phyloP scores from a whole-genome alignment of 192 early-diverging fungal species.

The Coemansia sp. region DNA sequence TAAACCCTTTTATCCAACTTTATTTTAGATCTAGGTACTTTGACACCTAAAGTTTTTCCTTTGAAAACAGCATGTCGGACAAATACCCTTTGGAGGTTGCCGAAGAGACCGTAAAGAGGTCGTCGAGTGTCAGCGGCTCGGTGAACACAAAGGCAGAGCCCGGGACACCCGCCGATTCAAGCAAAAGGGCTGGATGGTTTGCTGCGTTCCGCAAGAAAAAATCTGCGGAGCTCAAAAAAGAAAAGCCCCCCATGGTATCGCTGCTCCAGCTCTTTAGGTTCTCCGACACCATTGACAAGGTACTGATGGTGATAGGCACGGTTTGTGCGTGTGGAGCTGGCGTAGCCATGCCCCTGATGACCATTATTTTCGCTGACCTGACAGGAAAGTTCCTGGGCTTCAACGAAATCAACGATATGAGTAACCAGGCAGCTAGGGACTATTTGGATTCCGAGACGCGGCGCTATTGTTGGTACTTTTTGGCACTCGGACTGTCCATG shows the following conservation, averaged over 20 bases:
- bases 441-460: slow-evolving; percentile 35
- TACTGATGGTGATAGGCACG: slow-evolving; percentile 51
- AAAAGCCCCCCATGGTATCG: slow-evolving; percentile 52
- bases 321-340: slow-evolving; percentile 42
- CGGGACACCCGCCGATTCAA: no score
- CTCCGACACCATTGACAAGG: slow-evolving; percentile 55
- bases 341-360: slow-evolving; percentile 49
- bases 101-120: no score
- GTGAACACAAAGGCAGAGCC: no score
- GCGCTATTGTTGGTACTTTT: slow-evolving; percentile 45
- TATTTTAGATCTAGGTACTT: no score
- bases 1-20: no score
- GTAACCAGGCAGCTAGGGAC: slow-evolving; percentile 11
- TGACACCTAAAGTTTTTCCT: no score
- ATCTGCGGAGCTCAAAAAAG: no score
- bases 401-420: neutral
- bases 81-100: no score
- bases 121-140: no score
- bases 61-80: no score
- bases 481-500: slow-evolving; percentile 17
- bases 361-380: slow-evolving; percentile 41
- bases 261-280: slow-evolving; percentile 67
- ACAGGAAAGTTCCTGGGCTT: slow-evolving; percentile 22
- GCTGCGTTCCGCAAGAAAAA: no score
- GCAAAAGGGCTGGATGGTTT: no score